Conservation (phyloP, 2,329 filamentous ascomycete genomes). For the Nothomitra cinnamomea region DNA sequence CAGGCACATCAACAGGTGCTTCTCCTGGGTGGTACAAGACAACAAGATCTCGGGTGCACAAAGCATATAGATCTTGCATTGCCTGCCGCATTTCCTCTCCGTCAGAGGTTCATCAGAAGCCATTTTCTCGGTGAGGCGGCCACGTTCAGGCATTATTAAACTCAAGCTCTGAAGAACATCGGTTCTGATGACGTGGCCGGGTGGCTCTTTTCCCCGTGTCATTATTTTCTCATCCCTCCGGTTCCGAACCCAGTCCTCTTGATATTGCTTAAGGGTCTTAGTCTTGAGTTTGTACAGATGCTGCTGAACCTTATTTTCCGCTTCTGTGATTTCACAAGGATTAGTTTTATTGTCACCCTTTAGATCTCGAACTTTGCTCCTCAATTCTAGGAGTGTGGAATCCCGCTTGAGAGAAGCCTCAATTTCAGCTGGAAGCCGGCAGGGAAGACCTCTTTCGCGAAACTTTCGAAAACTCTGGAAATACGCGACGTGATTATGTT, state of each 20-base stretch:
- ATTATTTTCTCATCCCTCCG: conserved; percentile 7
- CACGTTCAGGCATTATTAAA: conserved; percentile 3
- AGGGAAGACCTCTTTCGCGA: background rate
- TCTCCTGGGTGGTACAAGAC: background rate
- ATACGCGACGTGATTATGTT: background rate
- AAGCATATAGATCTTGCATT: background rate
- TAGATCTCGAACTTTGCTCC: background rate
- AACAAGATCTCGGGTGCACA: background rate
- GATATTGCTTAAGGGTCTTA: conserved; percentile 5
- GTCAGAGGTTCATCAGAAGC: background rate
- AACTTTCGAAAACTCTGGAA: background rate
- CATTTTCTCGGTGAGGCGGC: background rate
- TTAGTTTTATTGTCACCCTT: background rate
- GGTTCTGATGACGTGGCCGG: conserved; percentile 2
- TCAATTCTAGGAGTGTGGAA: background rate
- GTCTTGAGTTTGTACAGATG: background rate
- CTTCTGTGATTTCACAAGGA: background rate
- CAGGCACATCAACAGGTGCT: background rate
- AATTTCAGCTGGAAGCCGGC: background rate
- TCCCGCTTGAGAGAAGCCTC: background rate
- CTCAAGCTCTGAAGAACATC: conserved; percentile 5
- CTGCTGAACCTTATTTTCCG: background rate
- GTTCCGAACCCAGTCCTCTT: conserved; percentile 6
- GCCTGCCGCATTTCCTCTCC: background rate
- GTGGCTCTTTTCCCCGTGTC: conserved; percentile 4